Evolutionary conservation across 805 yeast species (phyloP).

Genomic region (Sugiyamaella qingdaonensis): DNA sequence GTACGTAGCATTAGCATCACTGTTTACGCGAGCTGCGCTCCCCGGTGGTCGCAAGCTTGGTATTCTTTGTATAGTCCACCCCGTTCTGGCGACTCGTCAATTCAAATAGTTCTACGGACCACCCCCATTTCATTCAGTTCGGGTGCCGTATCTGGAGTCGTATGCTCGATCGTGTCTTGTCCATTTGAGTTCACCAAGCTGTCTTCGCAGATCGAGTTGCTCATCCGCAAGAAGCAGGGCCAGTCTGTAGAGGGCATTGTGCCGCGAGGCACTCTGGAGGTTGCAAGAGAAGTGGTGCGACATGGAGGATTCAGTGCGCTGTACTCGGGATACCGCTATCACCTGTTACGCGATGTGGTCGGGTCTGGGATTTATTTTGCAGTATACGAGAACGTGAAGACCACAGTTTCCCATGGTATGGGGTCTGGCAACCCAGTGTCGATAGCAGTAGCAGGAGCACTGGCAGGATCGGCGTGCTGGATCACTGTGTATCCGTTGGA

Average conservation of each 20-base stretch:
- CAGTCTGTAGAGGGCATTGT: conserved; percentile 11
- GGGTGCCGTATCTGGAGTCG: conserved; percentile 64
- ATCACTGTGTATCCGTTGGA: conserved; percentile 72
- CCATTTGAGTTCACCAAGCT: conserved; percentile 85
- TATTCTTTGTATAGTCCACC: conserved; percentile 13
- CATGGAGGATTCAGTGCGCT: conserved; percentile 60
- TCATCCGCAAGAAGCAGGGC: conserved; percentile 33
- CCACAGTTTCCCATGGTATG: conserved; percentile 20
- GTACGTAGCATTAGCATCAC: conserved; percentile 65
- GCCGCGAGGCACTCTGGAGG: conserved; percentile 37
- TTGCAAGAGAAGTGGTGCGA: conserved; percentile 51
- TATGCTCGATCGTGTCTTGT: conserved; percentile 51
- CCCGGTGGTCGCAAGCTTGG: conserved; percentile 20
- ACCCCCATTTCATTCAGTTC: conserved; percentile 35
- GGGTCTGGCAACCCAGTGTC: conserved; percentile 38
- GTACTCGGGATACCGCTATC: conserved; percentile 70
- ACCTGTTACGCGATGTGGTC: conserved; percentile 61
- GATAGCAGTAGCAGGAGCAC: conserved; percentile 69
- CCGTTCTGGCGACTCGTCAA: conserved; percentile 7
- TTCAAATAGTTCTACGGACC: conserved; percentile 9
- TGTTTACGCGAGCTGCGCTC: conserved; percentile 55
- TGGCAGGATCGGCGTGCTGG: conserved; percentile 76
- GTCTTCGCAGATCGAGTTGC: conserved; percentile 63
- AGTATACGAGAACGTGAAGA: conserved; percentile 68
- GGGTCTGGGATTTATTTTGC: conserved; percentile 73